phyloP scores from a whole-genome alignment of 345 rosid genomes.

The Clarkia xantiana region DNA sequence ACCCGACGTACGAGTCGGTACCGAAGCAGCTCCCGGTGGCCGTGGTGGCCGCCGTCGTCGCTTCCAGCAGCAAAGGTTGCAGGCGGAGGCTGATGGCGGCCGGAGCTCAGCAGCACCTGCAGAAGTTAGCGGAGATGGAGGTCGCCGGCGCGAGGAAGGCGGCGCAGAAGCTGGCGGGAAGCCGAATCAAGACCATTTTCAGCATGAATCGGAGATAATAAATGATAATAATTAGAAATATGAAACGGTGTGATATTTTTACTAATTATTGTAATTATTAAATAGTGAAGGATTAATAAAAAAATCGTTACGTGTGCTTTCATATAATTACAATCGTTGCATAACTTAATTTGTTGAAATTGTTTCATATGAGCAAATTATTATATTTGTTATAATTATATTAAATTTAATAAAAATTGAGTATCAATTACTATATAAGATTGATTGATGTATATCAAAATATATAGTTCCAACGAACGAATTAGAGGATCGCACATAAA shows the following conservation, averaged over 20 bases:
- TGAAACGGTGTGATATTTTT: conserved; percentile 5
- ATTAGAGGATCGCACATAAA: too few relatives aligned
- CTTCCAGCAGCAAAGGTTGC: conserved; percentile 34
- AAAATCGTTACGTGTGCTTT: too few relatives aligned
- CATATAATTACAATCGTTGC: too few relatives aligned
- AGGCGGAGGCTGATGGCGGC: conserved; percentile 37
- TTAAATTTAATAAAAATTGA: too few relatives aligned
- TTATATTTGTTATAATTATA: too few relatives aligned
- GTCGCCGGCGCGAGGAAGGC: conserved; percentile 54
- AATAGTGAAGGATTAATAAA: too few relatives aligned
- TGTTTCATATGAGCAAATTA: too few relatives aligned
- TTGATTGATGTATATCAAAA: too few relatives aligned
- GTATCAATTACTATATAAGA: too few relatives aligned
- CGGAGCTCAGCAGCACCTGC: conserved; percentile 50
- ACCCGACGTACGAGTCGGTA: conserved; percentile 41
- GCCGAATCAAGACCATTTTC: conserved; percentile 47
- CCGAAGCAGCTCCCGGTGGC: conserved; percentile 47
- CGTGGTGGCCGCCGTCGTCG: conserved; percentile 31
- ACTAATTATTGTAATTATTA: too few relatives aligned
- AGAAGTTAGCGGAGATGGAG: conserved; percentile 41
- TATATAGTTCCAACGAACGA: too few relatives aligned
- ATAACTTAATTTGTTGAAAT: too few relatives aligned
- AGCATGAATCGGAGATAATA: conserved; percentile 56
- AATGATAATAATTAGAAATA: conserved; percentile 27
- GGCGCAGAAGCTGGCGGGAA: conserved; percentile 48